These are phyloP conservation scores for Fusarium sp. DNA, from an alignment of 2,329 filamentous ascomycete species.

Conservation along the genomic window DNA sequence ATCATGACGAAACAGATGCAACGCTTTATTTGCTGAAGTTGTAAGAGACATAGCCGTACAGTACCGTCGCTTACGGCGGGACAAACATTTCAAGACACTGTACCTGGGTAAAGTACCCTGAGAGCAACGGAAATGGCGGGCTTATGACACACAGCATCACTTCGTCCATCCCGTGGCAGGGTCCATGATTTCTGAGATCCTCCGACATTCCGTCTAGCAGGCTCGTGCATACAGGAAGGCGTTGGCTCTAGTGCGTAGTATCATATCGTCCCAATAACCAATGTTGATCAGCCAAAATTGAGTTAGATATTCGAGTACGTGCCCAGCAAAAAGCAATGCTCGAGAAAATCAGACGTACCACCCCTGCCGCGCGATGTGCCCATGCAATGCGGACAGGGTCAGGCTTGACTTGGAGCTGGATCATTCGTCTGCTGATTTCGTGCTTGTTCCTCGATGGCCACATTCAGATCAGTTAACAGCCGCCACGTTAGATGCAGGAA, in stretches of 20 bases:
- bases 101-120: slow-evolving; percentile 14
- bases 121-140: slow-evolving; percentile 19
- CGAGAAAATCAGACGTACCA: slow-evolving; percentile 1
- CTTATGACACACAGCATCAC: slow-evolving; percentile 14
- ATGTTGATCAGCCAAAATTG: slow-evolving; percentile 2
- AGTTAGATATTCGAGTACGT: neutral
- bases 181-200: slow-evolving; percentile 15
- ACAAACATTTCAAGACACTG: slow-evolving; percentile 39
- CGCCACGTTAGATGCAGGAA: slow-evolving; percentile 52
- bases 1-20: slow-evolving; percentile 43
- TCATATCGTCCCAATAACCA: neutral
- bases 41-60: slow-evolving; percentile 6
- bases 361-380: slow-evolving; percentile 14
- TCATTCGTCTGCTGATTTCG: slow-evolving; percentile 35
- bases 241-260: neutral
- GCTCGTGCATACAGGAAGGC: neutral
- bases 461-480: slow-evolving; percentile 46
- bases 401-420: slow-evolving; percentile 34
- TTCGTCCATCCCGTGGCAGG: slow-evolving; percentile 21
- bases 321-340: slow-evolving; percentile 9
- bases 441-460: slow-evolving; percentile 32
- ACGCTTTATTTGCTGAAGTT: slow-evolving; percentile 25
- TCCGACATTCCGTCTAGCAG: slow-evolving; percentile 7
- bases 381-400: slow-evolving; percentile 29
- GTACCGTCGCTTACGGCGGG: slow-evolving; percentile 50